phyloP scores from a whole-genome alignment of 2,329 filamentous ascomycete species.

The Penicillium sp. region DNA sequence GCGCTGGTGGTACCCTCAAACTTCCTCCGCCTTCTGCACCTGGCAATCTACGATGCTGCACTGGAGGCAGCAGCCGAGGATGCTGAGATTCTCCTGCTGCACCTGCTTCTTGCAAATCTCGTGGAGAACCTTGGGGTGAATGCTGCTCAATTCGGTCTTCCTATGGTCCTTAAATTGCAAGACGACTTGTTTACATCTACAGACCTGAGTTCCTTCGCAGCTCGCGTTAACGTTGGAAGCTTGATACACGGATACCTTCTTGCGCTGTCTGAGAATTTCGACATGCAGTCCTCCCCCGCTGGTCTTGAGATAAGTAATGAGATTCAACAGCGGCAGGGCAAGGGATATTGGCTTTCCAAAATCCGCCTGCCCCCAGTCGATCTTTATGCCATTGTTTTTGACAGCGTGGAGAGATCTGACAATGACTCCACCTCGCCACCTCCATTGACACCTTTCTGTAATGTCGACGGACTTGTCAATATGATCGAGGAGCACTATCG shows the following conservation, averaged over 20 bases:
- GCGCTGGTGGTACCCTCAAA: conserved; percentile 57
- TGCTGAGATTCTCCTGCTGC: conserved; percentile 71
- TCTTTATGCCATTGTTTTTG: conserved; percentile 59
- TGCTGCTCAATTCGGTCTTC: conserved; percentile 70
- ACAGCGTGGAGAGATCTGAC: conserved; percentile 38
- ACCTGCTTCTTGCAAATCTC: conserved; percentile 72
- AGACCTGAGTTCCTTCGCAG: conserved; percentile 47
- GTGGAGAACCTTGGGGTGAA: conserved; percentile 78
- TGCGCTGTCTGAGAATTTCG: conserved; percentile 72
- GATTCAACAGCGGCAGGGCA: conserved; percentile 68
- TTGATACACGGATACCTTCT: conserved; percentile 88
- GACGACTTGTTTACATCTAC: conserved; percentile 62
- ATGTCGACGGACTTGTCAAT: conserved; percentile 68
- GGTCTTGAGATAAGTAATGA: conserved; percentile 73
- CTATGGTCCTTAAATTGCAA: conserved; percentile 86
- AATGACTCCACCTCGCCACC: conserved; percentile 47
- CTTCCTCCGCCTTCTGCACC: conserved; percentile 78
- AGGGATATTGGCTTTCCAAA: conserved; percentile 74
- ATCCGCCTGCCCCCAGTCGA: conserved; percentile 67
- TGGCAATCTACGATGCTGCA: conserved; percentile 85
- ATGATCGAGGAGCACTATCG: conserved; percentile 71
- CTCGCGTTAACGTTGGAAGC: conserved; percentile 77
- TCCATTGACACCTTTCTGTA: conserved; percentile 69
- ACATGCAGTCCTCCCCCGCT: conserved; percentile 66
- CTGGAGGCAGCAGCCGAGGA: conserved; percentile 70